Conservation (phyloP, 345 rosid genomes). For the Acer campestre region DNA sequence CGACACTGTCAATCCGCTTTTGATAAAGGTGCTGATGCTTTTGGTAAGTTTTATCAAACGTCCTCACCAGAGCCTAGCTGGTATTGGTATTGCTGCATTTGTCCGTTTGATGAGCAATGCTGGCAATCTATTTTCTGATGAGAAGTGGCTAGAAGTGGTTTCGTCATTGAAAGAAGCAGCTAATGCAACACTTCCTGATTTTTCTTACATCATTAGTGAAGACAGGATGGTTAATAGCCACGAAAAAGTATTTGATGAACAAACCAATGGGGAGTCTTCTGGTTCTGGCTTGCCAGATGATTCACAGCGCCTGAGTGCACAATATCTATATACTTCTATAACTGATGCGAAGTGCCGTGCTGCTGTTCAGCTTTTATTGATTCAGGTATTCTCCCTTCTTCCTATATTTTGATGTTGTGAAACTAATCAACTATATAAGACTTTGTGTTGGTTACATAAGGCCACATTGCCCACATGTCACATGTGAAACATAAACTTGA, state of each 20-base stretch:
- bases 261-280: slow-evolving; percentile 47
- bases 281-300: slow-evolving; percentile 47
- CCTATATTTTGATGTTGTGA: neutral
- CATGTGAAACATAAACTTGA: neutral
- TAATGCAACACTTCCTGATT: slow-evolving; percentile 83
- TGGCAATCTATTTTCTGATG: slow-evolving; percentile 84
- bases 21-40: slow-evolving; percentile 76
- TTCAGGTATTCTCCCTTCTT: slow-evolving; percentile 62
- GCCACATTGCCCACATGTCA: neutral
- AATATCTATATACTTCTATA: slow-evolving; percentile 56
- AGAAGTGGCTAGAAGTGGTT: slow-evolving; percentile 94
- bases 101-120: slow-evolving; percentile 97
- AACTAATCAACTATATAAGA: neutral
- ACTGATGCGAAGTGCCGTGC: slow-evolving; percentile 96
- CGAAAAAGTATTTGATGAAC: slow-evolving; percentile 33
- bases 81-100: slow-evolving; percentile 97
- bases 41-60: slow-evolving; percentile 91
- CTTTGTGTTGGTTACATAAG: neutral
- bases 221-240: slow-evolving; percentile 43
- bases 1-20: slow-evolving; percentile 87
- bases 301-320: slow-evolving; percentile 49
- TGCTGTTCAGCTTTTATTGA: slow-evolving; percentile 92
- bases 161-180: slow-evolving; percentile 85
- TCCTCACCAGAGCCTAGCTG: slow-evolving; percentile 99
- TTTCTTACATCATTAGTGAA: slow-evolving; percentile 57